Base-by-base conservation (phyloP, 169 alveolate genomes). In the Plasmodium malariae region DNA sequence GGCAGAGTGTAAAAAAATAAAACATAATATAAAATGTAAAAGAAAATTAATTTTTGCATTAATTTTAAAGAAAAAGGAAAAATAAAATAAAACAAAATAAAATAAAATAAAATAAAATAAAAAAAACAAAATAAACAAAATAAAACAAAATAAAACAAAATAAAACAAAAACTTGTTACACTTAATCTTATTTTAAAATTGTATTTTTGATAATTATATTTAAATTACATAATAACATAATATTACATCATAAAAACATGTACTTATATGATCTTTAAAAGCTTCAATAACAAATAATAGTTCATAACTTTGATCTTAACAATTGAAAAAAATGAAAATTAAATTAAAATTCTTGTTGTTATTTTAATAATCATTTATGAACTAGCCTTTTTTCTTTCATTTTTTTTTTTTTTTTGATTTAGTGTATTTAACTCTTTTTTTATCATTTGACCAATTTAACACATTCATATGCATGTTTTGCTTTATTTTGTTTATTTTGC, bases 231-330 rank as follows among this genome's bases (percentile, higher is more conserved):
- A 17, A 17, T 11, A 43, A 28, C 21, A 51, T 32, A 24, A 34
- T 26, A 26, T 59, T 21, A 17, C 67, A 55, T 14, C 12, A 21
- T n/a, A n/a, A n/a, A 45, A 19, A 72, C 55, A 37, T 11, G 7
- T 67, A 55, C 19, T 30, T 36, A 30, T 55, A 34, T 57, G 57
- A 70, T 59, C 32, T 59, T 73, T 55, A n/a, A 37, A 73, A 74
- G 85, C 34, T 71, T 54, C 65, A 76, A 62, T 60, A 37, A 28
- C 62, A 34, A 30, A 37, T 62, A 43, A 54, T 36, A 76, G 63
- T 45, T 76, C 74, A 37, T 60, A 76, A 62, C 9, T 76, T 55
- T 76, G 76, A 76, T 55, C 74, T 76, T 43, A 60, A 62, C 26
- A 45, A 51, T 19, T 21, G 34, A 71, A 49, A 45, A 51, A 49